Evolutionary conservation across 345 rosid genomes (phyloP).

Genomic region (Balakata baccata): DNA sequence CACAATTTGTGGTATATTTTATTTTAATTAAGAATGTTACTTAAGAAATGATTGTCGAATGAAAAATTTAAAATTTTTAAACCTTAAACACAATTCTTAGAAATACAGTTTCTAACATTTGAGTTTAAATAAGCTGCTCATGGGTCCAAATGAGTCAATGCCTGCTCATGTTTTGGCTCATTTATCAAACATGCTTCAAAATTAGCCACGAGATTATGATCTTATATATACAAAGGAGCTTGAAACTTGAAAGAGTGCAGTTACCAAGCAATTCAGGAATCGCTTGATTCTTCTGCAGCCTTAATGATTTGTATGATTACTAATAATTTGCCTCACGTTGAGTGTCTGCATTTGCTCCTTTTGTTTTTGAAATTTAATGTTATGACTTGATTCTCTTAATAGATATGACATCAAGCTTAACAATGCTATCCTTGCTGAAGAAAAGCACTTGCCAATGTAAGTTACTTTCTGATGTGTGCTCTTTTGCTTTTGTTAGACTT

Average conservation of each 20-base stretch:
- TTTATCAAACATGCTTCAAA: neutral
- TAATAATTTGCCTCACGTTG: neutral
- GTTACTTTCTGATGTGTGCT: constrained; percentile 11
- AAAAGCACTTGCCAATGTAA: constrained; percentile 90
- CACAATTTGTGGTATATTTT: neutral
- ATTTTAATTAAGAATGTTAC: too few relatives aligned
- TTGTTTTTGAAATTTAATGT: neutral
- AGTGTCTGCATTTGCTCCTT: neutral
- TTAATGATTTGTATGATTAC: neutral
- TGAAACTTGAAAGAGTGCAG: neutral
- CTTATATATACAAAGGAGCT: neutral
- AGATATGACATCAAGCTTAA: constrained; percentile 81
- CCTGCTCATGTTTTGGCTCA: neutral
- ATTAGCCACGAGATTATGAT: neutral
- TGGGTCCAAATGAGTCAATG: neutral
- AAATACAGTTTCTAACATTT: neutral
- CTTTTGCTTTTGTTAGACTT: constrained; percentile 16
- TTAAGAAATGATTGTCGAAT: neutral
- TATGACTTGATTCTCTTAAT: constrained; percentile 15
- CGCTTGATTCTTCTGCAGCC: neutral
- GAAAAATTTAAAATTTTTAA: neutral
- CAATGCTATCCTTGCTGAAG: constrained; percentile 93
- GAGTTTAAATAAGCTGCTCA: neutral
- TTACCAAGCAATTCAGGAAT: neutral
- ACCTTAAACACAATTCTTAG: neutral